Conservation (phyloP, 2,329 filamentous ascomycete genomes). For the Aspergillus quadricinctus region DNA sequence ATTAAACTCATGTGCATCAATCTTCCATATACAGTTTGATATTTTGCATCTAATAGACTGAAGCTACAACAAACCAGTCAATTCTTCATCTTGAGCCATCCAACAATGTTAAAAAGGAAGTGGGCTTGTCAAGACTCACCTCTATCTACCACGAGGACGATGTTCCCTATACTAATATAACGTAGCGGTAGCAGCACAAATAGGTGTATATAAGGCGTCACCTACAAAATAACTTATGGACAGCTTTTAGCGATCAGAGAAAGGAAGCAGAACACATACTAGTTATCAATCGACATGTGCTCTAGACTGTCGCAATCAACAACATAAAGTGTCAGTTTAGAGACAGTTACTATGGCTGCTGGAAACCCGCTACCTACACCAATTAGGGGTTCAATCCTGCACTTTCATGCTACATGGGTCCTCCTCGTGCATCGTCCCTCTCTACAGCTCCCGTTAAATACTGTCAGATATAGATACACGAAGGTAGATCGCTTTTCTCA, state of each 20-base stretch:
- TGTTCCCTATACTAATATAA: not conserved
- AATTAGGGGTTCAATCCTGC: not conserved
- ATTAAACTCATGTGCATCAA: not conserved
- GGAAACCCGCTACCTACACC: not conserved
- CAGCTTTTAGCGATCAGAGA: not conserved
- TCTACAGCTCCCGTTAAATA: not conserved
- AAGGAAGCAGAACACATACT: not conserved
- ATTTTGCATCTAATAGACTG: not conserved
- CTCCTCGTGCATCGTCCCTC: not conserved
- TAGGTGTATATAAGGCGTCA: not conserved
- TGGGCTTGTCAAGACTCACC: no score
- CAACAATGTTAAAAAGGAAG: not conserved
- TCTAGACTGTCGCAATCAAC: not conserved
- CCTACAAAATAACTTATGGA: not conserved
- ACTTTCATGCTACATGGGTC: not conserved
- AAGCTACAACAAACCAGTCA: not conserved
- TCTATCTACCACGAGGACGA: not conserved
- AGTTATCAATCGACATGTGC: not conserved
- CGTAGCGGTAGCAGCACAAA: no score
- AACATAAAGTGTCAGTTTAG: no score
- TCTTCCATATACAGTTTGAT: not conserved
- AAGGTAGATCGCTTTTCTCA: not conserved
- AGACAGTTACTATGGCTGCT: no score
- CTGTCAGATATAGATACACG: not conserved
- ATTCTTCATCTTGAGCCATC: not conserved